Evolutionary conservation across 2,329 filamentous ascomycete species (phyloP), one percentile per base, ranked within the genome.

Genomic region (Chaetomiaceae sp.): DNA sequence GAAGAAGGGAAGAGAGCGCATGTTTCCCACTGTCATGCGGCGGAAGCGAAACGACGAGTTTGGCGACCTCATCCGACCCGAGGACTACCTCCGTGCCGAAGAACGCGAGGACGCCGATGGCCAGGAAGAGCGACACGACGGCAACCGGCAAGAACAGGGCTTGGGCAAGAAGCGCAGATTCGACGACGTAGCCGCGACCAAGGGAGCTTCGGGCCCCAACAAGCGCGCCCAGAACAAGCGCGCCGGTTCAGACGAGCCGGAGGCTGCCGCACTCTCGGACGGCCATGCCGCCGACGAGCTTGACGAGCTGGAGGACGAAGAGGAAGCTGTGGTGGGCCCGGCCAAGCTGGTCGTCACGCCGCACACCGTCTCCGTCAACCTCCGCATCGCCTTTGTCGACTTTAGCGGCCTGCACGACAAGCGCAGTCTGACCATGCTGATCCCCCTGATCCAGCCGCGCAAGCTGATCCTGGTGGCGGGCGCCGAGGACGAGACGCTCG

Each of bases 401-500:
- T 96, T 95, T 66, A 85, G 87, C 47, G 94, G 92, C 21, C 73
- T 97, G 21, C 92, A 97, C 69, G 94, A 97, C 67, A 91, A 91
- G 68, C 87, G 92, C 61, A 95, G 90, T 68, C 75, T 99, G 44
- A 89, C 92, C 69, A 96, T 96, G 85, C 74, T 99, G 49, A 90
- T 99, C 45, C 94, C 94, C 0, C 80, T 97, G 5, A 95, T 99
- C 60, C 86, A 91, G 64, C 94, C 94, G 5, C 85, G 92, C 50
- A 99, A 99, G 69, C 79, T 99, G 48, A 95, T 99, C 58, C 78
- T 99, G n/a, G 82, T 96, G 2, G 87, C 86, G 27, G 94, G 94
- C 25, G 85, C 81, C 64, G 76, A 80, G 56, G 81, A 85, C 16
- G 94, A 99, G 67, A 97, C 92, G 0, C 72, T 80, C 52, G 76